Evolutionary conservation across 2,329 filamentous ascomycete genomes (phyloP).

Genomic region (Seiridium cupressi): DNA sequence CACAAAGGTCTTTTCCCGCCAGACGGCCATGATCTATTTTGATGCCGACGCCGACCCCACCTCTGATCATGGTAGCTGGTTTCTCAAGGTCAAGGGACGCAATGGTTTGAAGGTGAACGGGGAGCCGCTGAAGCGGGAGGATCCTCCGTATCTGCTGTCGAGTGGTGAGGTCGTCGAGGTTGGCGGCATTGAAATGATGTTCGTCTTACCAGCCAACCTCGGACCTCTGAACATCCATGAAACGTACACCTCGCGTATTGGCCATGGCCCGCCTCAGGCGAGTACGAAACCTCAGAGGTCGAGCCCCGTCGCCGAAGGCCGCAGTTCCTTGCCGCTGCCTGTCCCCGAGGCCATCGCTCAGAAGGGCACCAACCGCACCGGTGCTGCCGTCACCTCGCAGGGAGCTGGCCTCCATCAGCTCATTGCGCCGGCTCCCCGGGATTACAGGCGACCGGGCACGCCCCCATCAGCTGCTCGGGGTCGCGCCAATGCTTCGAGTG

Average conservation of each 20-base stretch:
- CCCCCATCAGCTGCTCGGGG: conserved; percentile 46
- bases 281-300: conserved; percentile 15
- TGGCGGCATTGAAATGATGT: conserved; percentile 95
- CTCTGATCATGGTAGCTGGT: conserved; percentile 62
- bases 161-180: conserved; percentile 93
- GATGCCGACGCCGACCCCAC: conserved; percentile 49
- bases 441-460: conserved; percentile 60
- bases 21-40: conserved; percentile 74
- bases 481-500: conserved; percentile 26
- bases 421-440: conserved; percentile 58
- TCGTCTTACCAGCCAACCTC: conserved; percentile 80
- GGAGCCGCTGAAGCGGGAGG: conserved; percentile 63
- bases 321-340: conserved; percentile 25
- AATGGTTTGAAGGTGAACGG: conserved; percentile 90
- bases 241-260: conserved; percentile 67
- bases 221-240: conserved; percentile 65
- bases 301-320: conserved; percentile 21
- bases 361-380: not conserved
- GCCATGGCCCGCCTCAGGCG: conserved; percentile 33
- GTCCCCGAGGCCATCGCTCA: conserved; percentile 12
- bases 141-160: conserved; percentile 61
- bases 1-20: conserved; percentile 76
- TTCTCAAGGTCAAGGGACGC: conserved; percentile 81
- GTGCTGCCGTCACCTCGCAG: not conserved
- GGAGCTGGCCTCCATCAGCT: conserved; percentile 31